A percentile compares a stretch with the other conserved stretches of the same genome.
Conservation (phyloP, 1,284 basidiomycete genomes). For the Stereum hirsutum region DNA sequence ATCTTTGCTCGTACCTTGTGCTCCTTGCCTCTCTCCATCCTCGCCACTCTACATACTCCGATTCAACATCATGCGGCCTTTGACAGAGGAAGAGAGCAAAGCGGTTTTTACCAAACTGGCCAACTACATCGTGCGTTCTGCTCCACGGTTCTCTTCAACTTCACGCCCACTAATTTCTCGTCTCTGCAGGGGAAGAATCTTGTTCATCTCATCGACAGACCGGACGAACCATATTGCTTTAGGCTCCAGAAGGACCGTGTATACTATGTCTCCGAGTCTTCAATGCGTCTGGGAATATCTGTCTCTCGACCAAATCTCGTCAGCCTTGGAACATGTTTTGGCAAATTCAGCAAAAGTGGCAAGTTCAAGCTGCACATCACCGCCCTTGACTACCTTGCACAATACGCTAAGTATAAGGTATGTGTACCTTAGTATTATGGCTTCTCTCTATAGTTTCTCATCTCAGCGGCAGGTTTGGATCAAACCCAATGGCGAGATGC, state of each 20-base stretch:
- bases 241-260: constrained; percentile 86
- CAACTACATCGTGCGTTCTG: constrained; percentile 71
- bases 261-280: constrained; percentile 89
- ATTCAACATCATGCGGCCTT: constrained; percentile 57
- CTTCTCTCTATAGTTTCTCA: not conserved
- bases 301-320: constrained; percentile 90
- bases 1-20: too few relatives aligned
- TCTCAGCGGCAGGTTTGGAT: constrained; percentile 79
- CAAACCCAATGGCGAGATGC: constrained; percentile 99
- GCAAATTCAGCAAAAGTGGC: constrained; percentile 95
- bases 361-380: constrained; percentile 99
- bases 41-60: too few relatives aligned
- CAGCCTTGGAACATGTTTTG: constrained; percentile 93
- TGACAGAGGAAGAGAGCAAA: constrained; percentile 83
- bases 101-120: constrained; percentile 86
- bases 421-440: constrained; percentile 11
- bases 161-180: too few relatives aligned
- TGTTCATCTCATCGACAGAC: constrained; percentile 80
- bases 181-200: constrained; percentile 73
- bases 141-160: not conserved
- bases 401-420: constrained; percentile 98
- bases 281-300: constrained; percentile 89
- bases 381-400: constrained; percentile 86
- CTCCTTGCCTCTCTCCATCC: too few relatives aligned
- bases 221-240: constrained; percentile 86